A percentile compares a stretch with the other conserved stretches of the same genome.
Conservation (phyloP, 192 early-diverging fungal genomes). For the Coemansia sp. region DNA sequence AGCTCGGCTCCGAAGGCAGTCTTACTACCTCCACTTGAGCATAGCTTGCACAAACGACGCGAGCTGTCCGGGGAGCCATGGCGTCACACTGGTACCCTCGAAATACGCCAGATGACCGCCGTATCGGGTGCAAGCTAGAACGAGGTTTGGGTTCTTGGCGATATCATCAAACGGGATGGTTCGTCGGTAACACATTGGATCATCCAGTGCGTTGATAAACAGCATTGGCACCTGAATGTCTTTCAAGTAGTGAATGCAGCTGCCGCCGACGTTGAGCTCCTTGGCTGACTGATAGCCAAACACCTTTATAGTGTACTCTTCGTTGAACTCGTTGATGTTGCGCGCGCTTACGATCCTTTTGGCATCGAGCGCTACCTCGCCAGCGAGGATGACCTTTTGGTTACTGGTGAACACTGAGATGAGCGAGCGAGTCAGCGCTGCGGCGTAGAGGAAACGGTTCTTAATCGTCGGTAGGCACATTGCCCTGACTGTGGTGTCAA, state of each 20-base stretch:
- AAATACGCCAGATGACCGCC: slow-evolving; percentile 95
- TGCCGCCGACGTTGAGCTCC: slow-evolving; percentile 76
- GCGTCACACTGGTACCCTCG: slow-evolving; percentile 28
- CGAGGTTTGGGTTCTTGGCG: slow-evolving; percentile 73
- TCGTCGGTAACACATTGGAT: slow-evolving; percentile 77
- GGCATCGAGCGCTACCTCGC: slow-evolving; percentile 45
- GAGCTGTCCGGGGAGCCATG: slow-evolving; percentile 70
- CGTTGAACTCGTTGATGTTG: slow-evolving; percentile 86
- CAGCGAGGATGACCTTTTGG: slow-evolving; percentile 58
- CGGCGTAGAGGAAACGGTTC: slow-evolving; percentile 67
- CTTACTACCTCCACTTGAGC: slow-evolving; percentile 31
- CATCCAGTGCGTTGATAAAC: slow-evolving; percentile 83
- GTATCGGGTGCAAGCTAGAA: slow-evolving; percentile 76
- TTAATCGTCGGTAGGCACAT: slow-evolving; percentile 59
- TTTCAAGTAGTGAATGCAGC: slow-evolving; percentile 60
- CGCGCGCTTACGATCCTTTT: slow-evolving; percentile 57
- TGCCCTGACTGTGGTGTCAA: slow-evolving; percentile 57
- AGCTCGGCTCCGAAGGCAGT: no score
- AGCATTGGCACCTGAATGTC: slow-evolving; percentile 80
- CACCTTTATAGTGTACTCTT: slow-evolving; percentile 67
- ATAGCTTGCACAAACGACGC: slow-evolving; percentile 58
- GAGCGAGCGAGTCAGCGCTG: slow-evolving; percentile 61
- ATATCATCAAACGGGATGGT: slow-evolving; percentile 78
- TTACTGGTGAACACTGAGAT: slow-evolving; percentile 53
- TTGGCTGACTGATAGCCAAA: slow-evolving; percentile 80